Evolutionary conservation across 768 basidiomycete genomes (phyloP).

Genomic region (Amanita exitialis): DNA sequence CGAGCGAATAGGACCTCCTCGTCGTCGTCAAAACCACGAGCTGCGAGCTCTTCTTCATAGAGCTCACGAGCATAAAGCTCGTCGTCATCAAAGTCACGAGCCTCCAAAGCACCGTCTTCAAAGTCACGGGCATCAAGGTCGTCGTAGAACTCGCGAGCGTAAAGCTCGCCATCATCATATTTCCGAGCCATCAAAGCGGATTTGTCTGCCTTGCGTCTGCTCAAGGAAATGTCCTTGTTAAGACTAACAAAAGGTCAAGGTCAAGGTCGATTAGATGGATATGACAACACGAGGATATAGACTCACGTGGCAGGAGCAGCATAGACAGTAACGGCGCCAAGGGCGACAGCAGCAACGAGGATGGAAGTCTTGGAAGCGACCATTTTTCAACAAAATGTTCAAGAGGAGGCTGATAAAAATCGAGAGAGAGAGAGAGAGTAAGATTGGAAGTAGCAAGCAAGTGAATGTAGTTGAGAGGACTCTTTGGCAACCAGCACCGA

Average conservation of each 20-base stretch:
- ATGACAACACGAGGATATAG: too few relatives aligned
- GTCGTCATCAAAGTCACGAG: not conserved
- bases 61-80: not conserved
- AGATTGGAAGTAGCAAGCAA: not conserved
- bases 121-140: not conserved
- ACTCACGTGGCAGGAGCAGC: constrained; percentile 2
- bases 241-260: too few relatives aligned
- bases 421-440: not conserved
- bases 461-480: not conserved
- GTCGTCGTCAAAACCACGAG: too few relatives aligned
- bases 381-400: constrained; percentile 2
- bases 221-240: not conserved
- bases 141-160: not conserved
- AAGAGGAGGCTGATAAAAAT: not conserved
- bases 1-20: not conserved
- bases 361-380: constrained; percentile 4
- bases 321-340: not conserved
- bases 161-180: not conserved
- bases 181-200: not conserved
- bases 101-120: not conserved
- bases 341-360: not conserved
- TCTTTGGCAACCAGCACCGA: constrained; percentile 7
- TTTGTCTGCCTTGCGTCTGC: not conserved
- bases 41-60: not conserved
- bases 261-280: too few relatives aligned